These are phyloP conservation scores for Emmonsia crescens DNA, from an alignment of 2,329 filamentous ascomycete species.

Conservation along the genomic window DNA sequence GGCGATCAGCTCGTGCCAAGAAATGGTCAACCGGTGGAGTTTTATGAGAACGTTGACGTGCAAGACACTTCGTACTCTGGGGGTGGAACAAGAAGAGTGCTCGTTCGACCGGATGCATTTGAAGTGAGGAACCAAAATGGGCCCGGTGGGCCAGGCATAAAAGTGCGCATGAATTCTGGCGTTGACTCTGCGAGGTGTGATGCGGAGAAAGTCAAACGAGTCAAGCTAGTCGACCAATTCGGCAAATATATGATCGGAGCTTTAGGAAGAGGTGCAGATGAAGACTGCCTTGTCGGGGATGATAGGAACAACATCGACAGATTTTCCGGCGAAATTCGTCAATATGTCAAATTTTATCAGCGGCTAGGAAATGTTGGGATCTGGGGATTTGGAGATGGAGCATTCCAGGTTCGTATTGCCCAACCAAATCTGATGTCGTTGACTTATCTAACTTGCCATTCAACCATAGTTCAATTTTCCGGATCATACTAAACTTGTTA, in stretches of 20 bases:
- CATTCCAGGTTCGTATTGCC: conserved; percentile 32
- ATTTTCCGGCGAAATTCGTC: conserved; percentile 16
- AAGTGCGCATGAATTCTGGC: conserved; percentile 23
- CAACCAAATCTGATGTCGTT: neutral
- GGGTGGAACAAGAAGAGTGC: conserved; percentile 30
- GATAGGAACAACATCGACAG: conserved; percentile 12
- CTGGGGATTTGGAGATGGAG: conserved; percentile 41
- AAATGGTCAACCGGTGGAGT: conserved; percentile 34
- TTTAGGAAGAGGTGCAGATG: conserved; percentile 32
- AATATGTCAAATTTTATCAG: conserved; percentile 42
- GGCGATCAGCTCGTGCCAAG: conserved; percentile 35
- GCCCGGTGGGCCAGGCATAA: conserved; percentile 20
- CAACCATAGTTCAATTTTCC: conserved; percentile 39
- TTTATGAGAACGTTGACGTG: conserved; percentile 36
- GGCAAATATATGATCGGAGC: conserved; percentile 43
- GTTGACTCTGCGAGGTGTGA: conserved; percentile 29
- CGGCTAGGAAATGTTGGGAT: conserved; percentile 43
- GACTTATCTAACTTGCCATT: neutral
- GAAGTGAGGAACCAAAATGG: conserved; percentile 24
- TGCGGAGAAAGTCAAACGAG: conserved; percentile 38
- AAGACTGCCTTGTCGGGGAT: conserved; percentile 22
- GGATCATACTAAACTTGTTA: conserved; percentile 42
- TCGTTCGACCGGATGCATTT: conserved; percentile 32
- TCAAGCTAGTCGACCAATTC: conserved; percentile 40
- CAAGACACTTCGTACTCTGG: conserved; percentile 18